Percentiles rank a stretch among this genome's conserved stretches.
phyloP scores from a whole-genome alignment of 73 alveolate genomes.

The Breviolum minutum region DNA sequence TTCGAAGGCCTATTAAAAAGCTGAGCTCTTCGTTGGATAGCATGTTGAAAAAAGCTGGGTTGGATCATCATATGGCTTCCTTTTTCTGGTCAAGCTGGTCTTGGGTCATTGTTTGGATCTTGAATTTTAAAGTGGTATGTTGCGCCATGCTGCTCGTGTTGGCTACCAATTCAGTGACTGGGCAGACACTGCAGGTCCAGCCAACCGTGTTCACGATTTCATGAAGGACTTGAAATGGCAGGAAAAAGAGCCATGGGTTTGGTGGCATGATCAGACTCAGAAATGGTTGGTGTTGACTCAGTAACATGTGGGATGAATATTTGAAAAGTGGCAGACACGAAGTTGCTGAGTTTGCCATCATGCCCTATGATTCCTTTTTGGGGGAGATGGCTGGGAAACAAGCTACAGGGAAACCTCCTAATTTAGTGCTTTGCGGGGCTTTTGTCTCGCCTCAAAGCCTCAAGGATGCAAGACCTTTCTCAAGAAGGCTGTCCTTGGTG shows the following conservation, averaged over 20 bases:
- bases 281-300: not conserved
- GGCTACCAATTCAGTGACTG: not conserved
- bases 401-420: not conserved
- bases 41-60: not conserved
- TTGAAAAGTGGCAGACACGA: not conserved
- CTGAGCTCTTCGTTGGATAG: not conserved
- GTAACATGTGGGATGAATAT: not conserved
- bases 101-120: not conserved
- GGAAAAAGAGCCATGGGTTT: not conserved
- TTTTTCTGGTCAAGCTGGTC: not conserved
- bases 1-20: not conserved
- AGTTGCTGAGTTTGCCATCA: not conserved
- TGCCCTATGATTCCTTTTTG: not conserved
- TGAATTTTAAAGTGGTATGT: no score
- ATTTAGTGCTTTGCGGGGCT: not conserved
- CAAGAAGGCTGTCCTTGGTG: not conserved
- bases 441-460: not conserved
- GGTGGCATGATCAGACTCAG: not conserved
- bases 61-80: not conserved
- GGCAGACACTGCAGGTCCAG: not conserved
- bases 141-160: not conserved
- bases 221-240: not conserved
- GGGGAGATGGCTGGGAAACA: not conserved
- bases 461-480: not conserved
- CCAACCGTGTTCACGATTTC: not conserved